Base-by-base conservation (phyloP, 139 green algal genomes). In the Microglena sp. region DNA sequence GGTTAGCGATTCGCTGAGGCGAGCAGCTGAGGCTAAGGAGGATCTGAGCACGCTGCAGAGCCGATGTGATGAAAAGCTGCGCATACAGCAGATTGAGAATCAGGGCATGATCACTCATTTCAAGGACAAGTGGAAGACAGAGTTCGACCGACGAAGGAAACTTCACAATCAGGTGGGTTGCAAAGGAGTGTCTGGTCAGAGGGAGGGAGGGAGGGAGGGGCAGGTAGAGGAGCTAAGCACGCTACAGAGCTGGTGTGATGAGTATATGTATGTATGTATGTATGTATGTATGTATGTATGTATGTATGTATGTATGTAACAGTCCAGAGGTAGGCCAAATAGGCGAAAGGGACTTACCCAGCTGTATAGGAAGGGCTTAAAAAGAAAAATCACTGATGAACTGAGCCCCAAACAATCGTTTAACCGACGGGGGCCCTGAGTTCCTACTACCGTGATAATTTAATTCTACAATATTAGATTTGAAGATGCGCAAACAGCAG, bases 101-200 rank as follows among this genome's bases (percentile, higher is more conserved):
- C 21, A 69, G 26, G 76, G 63, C 22, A 56, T 73, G 58, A 71
- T 83, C 45, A 26, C 40, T 15, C 77, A 77, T 45, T 73, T 80
- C 33, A 71, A 65, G 28, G 69, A 79, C 3, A 72, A 69, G 15
- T 87, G 80, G 80, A 65, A 66, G 8, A 33, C 45, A 2, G 77
- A 87, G 67, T 81, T 82, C 55, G 77, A 87, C 4, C 76, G 76
- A 65, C 60, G 80, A 1, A 67, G 72, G 24, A 77, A 76, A 45
- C 59, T 87, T 53, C 80, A 87, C 64, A 81, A 85, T 34, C n/a
- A 68, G 73, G 77, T 80, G 40, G 11, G 73, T 64, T 50, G 40
- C 15, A 50, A 11, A 50, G 11, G 40, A 50, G 18, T 11, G 40
- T 50, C 15, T 50, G 40, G 11, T 11, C 18, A 18, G 40, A 18